phyloP scores from a whole-genome alignment of 805 yeast species.

The Nakazawaea populi region DNA sequence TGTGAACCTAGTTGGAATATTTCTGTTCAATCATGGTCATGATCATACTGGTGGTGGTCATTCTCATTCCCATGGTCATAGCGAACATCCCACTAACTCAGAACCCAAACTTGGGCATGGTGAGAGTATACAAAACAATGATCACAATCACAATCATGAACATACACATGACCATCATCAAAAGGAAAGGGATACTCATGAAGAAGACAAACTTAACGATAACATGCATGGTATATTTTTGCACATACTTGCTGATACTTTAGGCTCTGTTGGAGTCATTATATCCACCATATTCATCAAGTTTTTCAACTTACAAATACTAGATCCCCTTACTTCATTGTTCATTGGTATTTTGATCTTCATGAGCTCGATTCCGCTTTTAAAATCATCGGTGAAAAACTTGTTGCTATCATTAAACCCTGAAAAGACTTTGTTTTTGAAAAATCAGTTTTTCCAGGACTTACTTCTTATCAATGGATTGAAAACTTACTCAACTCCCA shows the following conservation, averaged over 20 bases:
- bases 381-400: constrained; percentile 73
- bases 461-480: constrained; percentile 72
- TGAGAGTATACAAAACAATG: constrained; percentile 19
- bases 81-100: background rate
- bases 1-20: constrained; percentile 88
- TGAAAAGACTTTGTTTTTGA: constrained; percentile 13
- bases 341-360: constrained; percentile 79
- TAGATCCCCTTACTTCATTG: constrained; percentile 91
- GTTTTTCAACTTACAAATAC: constrained; percentile 60
- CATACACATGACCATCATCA: constrained; percentile 4
- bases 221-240: constrained; percentile 93
- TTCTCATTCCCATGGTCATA: constrained; percentile 26
- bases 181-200: background rate
- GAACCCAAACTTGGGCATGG: background rate
- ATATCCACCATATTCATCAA: constrained; percentile 76
- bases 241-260: constrained; percentile 90
- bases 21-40: constrained; percentile 89
- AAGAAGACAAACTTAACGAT: constrained; percentile 36
- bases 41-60: constrained; percentile 37
- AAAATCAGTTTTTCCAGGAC: constrained; percentile 66
- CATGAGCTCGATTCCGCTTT: constrained; percentile 75
- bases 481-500: constrained; percentile 78
- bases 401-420: constrained; percentile 58
- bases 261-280: constrained; percentile 97
- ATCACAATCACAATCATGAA: constrained; percentile 15